Conservation (phyloP, 2,329 filamentous ascomycete genomes). For the Sporothrix inflata region DNA sequence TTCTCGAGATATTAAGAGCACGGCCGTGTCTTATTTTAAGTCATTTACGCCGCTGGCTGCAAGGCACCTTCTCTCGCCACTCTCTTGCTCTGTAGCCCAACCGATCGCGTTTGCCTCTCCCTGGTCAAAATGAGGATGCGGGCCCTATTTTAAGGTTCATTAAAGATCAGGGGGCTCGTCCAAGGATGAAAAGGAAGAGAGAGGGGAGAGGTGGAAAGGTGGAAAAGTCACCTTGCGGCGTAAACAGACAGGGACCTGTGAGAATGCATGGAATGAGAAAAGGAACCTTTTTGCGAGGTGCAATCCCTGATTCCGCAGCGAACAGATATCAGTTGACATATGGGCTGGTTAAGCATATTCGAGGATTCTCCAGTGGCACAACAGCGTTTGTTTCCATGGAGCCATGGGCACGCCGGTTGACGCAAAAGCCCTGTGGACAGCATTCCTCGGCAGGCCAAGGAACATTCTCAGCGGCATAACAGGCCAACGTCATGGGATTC, state of each 20-base stretch:
- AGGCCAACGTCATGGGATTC: not conserved
- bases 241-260: not conserved
- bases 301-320: not conserved
- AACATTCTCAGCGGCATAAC: not conserved
- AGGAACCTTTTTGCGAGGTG: not conserved
- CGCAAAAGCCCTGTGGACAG: not conserved
- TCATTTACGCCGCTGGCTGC: not conserved
- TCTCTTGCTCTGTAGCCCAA: slow-evolving; percentile 1
- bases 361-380: not conserved
- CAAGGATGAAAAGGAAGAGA: not conserved
- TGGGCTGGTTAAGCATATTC: slow-evolving; percentile 3
- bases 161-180: not conserved
- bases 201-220: not conserved
- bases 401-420: not conserved
- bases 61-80: not conserved
- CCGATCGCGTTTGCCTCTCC: slow-evolving; percentile 3
- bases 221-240: not conserved
- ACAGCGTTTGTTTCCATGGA: not conserved
- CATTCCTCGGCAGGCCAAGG: not conserved
- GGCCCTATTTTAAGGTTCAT: slow-evolving; percentile 16
- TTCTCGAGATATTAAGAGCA: not conserved
- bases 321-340: not conserved
- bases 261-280: not conserved
- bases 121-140: slow-evolving; percentile 6
- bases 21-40: slow-evolving; percentile 1